These are phyloP conservation scores for Podospora tetraspora DNA, from an alignment of 495 filamentous ascomycete genomes.

Conservation along the genomic window DNA sequence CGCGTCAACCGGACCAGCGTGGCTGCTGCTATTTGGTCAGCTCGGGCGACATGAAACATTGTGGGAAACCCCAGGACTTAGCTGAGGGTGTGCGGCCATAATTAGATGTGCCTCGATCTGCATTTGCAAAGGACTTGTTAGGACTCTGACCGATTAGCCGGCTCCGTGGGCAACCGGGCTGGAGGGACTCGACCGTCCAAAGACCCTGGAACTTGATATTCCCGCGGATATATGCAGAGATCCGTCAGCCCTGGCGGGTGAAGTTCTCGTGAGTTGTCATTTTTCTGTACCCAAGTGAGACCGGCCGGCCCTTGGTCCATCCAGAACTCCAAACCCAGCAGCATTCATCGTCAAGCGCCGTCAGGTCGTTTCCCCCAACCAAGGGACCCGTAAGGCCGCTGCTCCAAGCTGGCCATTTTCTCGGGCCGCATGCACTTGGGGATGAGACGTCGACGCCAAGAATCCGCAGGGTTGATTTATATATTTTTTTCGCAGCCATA, in stretches of 20 bases:
- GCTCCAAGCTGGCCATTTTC: not conserved
- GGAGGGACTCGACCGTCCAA: not conserved
- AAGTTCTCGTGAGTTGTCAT: not conserved
- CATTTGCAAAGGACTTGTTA: not conserved
- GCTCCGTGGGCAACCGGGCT: constrained; percentile 3
- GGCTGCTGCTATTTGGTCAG: constrained; percentile 10
- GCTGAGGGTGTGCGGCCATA: not conserved
- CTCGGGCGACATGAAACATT: constrained; percentile 6
- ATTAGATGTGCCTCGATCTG: not conserved
- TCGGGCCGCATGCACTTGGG: not conserved
- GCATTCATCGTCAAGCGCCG: not conserved
- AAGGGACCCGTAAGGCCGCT: constrained; percentile 1
- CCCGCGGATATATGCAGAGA: constrained; percentile 23
- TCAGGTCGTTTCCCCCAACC: not conserved
- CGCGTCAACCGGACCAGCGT: constrained; percentile 5
- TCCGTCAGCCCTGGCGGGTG: constrained; percentile 15
- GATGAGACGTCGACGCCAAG: not conserved
- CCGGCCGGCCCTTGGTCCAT: not conserved
- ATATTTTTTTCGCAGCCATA: not conserved
- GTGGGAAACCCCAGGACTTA: not conserved
- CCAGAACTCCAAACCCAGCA: not conserved
- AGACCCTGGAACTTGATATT: constrained; percentile 6
- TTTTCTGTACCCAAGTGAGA: not conserved
- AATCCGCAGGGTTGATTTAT: not conserved
- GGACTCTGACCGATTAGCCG: constrained; percentile 3